Evolutionary conservation across 2,329 filamentous ascomycete species (phyloP).

Genomic region (Aspergillus candidus): DNA sequence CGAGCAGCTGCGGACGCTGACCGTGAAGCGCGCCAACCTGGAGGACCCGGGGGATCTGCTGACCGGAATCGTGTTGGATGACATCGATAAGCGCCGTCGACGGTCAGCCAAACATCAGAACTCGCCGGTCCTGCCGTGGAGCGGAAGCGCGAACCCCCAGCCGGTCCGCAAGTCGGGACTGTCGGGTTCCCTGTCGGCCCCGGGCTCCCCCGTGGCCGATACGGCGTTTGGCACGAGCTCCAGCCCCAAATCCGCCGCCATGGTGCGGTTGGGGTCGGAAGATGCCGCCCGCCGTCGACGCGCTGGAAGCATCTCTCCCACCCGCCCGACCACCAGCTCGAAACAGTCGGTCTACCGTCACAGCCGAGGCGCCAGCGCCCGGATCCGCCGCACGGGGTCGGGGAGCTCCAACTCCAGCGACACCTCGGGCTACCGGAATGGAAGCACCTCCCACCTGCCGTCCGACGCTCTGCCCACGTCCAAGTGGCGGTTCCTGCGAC

Average conservation of each 20-base stretch:
- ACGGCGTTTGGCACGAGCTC: conserved; percentile 43
- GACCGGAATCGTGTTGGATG: conserved; percentile 88
- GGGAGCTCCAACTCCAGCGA: conserved; percentile 83
- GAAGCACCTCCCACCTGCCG: conserved; percentile 73
- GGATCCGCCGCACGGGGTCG: conserved; percentile 79
- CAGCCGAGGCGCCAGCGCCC: conserved; percentile 59
- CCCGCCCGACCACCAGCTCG: conserved; percentile 62
- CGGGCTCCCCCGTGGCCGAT: conserved; percentile 55
- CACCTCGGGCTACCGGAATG: conserved; percentile 48
- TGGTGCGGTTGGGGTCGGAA: conserved; percentile 55
- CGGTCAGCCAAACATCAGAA: conserved; percentile 80
- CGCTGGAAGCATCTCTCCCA: conserved; percentile 75
- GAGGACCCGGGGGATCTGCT: conserved; percentile 87
- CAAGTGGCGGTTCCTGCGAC: conserved; percentile 92
- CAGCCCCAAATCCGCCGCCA: conserved; percentile 43
- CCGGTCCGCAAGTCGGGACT: conserved; percentile 59
- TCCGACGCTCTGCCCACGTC: conserved; percentile 67
- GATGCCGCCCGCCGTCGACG: conserved; percentile 31
- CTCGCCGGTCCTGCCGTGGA: conserved; percentile 70
- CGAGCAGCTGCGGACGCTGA: conserved; percentile 84
- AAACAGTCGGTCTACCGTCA: conserved; percentile 62
- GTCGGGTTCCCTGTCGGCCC: conserved; percentile 61
- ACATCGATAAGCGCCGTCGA: conserved; percentile 85
- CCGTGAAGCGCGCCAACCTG: conserved; percentile 77
- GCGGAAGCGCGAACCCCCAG: conserved; percentile 51